Conservation (phyloP, 164 flowering plant genomes). For the Kingdonia uniflora region DNA sequence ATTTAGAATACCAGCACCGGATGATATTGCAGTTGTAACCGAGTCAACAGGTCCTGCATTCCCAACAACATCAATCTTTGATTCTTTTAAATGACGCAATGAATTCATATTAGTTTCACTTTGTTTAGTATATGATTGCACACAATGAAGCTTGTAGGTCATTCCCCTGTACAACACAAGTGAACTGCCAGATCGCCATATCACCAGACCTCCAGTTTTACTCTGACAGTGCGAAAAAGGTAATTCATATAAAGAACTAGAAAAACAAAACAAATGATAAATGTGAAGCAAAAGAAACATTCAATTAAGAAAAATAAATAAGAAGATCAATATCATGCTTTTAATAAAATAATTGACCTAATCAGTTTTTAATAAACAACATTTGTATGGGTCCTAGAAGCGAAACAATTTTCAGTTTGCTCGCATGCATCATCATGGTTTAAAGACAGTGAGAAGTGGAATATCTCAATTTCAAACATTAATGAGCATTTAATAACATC, state of each 20-base stretch:
- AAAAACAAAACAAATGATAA: background rate
- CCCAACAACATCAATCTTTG: conserved; percentile 5
- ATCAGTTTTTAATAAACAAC: too few species aligned
- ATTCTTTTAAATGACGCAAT: conserved; percentile 11
- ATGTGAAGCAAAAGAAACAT: background rate
- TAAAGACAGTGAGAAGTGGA: too few species aligned
- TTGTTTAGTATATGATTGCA: conserved; percentile 36
- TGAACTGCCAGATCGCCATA: conserved; percentile 88
- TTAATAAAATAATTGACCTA: too few species aligned
- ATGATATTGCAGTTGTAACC: conserved; percentile 10
- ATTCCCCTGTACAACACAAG: conserved; percentile 79
- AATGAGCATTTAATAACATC: too few species aligned
- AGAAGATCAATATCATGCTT: conserved; percentile 1
- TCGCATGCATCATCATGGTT: too few species aligned
- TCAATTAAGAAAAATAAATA: background rate
- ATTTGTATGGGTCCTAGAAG: too few species aligned
- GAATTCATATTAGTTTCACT: conserved; percentile 10
- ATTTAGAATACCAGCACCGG: conserved; percentile 16
- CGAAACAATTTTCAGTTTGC: too few species aligned
- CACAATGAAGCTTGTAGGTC: conserved; percentile 65
- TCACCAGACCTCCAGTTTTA: conserved; percentile 87
- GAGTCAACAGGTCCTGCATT: conserved; percentile 10
- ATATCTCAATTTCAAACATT: too few species aligned
- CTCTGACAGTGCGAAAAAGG: conserved; percentile 33
- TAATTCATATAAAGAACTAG: conserved; percentile 3